Evolutionary conservation across 192 early-diverging fungal species (phyloP).

Genomic region (Coemansia sp.): DNA sequence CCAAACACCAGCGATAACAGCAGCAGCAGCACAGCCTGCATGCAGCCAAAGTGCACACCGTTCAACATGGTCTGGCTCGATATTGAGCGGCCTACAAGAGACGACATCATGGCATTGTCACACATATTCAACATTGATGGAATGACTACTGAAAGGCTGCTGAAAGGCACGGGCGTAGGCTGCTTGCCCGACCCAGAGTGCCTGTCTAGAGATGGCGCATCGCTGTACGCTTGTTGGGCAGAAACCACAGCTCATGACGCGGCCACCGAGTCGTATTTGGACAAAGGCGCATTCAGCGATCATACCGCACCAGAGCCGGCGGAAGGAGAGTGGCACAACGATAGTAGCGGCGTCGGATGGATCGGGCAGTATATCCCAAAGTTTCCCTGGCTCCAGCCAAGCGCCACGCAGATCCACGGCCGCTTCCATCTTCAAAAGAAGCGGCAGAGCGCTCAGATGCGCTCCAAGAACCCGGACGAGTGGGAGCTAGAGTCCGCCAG

Average conservation of each 20-base stretch:
- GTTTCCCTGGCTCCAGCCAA: conserved; percentile 54
- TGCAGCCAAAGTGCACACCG: neutral
- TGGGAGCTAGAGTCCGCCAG: conserved; percentile 24
- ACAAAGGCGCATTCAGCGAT: conserved; percentile 15
- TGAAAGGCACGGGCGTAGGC: neutral
- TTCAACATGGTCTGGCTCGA: conserved; percentile 38
- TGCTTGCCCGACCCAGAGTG: conserved; percentile 21
- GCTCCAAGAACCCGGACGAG: neutral
- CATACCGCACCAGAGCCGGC: neutral
- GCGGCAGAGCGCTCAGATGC: neutral
- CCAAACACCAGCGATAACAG: neutral
- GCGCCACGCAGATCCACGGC: conserved; percentile 45
- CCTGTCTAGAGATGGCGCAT: conserved; percentile 4
- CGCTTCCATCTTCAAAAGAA: conserved; percentile 21
- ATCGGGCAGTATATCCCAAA: conserved; percentile 40
- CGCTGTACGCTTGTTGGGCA: conserved; percentile 49
- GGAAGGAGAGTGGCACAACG: neutral
- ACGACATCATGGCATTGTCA: conserved; percentile 36
- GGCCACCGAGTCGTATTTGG: conserved; percentile 25
- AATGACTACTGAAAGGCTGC: conserved; percentile 6
- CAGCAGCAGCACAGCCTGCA: neutral
- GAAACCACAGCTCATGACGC: conserved; percentile 24
- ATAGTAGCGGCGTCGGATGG: conserved; percentile 14
- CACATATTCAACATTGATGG: conserved; percentile 38
- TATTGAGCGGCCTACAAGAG: conserved; percentile 19